Conservation (phyloP, 352 stramenopile genomes). For the Phytopythium chamaehyphon region DNA sequence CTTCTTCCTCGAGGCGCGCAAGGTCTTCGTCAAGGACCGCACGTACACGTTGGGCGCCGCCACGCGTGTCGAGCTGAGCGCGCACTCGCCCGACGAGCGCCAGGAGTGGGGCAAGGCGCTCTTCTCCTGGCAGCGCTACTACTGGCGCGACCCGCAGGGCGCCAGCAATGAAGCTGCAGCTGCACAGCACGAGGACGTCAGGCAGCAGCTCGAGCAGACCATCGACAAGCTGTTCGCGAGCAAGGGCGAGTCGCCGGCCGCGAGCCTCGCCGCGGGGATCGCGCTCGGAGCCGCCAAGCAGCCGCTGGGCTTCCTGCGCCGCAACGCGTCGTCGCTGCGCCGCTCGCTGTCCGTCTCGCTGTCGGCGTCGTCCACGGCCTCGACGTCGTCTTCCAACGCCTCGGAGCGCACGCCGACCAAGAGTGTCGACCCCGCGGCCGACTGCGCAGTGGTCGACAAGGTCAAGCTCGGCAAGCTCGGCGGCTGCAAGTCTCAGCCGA, state of each 20-base stretch:
- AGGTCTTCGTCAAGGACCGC: constrained; percentile 82
- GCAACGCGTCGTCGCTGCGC: constrained; percentile 61
- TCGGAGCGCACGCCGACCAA: constrained; percentile 31
- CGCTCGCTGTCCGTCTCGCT: constrained; percentile 62
- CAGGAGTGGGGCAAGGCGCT: constrained; percentile 82
- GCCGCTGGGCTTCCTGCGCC: constrained; percentile 61
- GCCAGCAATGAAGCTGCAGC: constrained; percentile 8
- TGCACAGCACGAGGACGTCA: constrained; percentile 11
- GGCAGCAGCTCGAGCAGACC: constrained; percentile 44
- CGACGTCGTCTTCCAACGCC: constrained; percentile 26
- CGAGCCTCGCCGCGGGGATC: constrained; percentile 20
- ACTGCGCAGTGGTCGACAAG: constrained; percentile 68
- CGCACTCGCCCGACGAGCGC: constrained; percentile 53
- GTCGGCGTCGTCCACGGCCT: constrained; percentile 35
- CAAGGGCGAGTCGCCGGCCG: constrained; percentile 11
- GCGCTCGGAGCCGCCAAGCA: constrained; percentile 66
- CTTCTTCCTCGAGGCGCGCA: constrained; percentile 81
- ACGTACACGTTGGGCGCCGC: constrained; percentile 72
- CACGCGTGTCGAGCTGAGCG: constrained; percentile 66
- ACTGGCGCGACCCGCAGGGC: constrained; percentile 65
- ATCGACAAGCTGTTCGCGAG: constrained; percentile 33
- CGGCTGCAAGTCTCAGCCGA: background rate
- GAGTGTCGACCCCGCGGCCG: constrained; percentile 23
- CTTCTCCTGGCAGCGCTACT: constrained; percentile 87
- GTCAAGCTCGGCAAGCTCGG: constrained; percentile 45